phyloP scores from a whole-genome alignment of 305 asterid genomes.

The Solanum aculeatissimum region DNA sequence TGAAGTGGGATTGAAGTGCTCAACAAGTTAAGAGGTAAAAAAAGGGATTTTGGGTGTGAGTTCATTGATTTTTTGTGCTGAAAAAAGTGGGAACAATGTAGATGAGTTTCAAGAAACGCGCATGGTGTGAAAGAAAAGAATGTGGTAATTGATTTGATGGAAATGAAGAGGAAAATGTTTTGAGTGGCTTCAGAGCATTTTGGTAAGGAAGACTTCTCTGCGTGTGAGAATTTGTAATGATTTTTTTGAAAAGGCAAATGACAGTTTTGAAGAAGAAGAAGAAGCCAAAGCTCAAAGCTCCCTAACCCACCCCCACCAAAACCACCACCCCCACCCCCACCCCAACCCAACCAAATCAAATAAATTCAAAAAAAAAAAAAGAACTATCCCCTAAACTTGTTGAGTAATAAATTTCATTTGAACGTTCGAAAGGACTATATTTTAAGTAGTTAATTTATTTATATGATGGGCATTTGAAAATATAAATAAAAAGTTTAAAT shows the following conservation, averaged over 20 bases:
- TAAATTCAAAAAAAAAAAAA: no score
- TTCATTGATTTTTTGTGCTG: slow-evolving; percentile 7
- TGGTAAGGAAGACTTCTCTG: neutral
- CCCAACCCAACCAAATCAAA: no score
- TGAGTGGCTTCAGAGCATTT: neutral
- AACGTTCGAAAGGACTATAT: no score
- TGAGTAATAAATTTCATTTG: no score
- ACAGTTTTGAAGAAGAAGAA: neutral
- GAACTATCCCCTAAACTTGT: no score
- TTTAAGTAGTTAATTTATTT: neutral
- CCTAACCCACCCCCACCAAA: neutral
- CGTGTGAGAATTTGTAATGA: slow-evolving; percentile 2
- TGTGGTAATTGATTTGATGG: neutral
- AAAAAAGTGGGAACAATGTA: slow-evolving; percentile 21
- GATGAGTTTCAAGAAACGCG: slow-evolving; percentile 8
- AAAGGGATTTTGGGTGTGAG: slow-evolving; percentile 2
- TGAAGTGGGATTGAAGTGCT: neutral
- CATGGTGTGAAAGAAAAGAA: slow-evolving; percentile 1
- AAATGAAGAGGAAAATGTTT: slow-evolving; percentile 1
- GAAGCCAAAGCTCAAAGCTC: neutral
- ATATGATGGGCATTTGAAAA: neutral
- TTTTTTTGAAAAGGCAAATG: slow-evolving; percentile 4
- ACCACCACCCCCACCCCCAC: no score
- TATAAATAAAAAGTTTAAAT: neutral
- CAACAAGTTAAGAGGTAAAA: neutral